Conservation (phyloP, 306 rosid species). For the Sicyos edulis region DNA sequence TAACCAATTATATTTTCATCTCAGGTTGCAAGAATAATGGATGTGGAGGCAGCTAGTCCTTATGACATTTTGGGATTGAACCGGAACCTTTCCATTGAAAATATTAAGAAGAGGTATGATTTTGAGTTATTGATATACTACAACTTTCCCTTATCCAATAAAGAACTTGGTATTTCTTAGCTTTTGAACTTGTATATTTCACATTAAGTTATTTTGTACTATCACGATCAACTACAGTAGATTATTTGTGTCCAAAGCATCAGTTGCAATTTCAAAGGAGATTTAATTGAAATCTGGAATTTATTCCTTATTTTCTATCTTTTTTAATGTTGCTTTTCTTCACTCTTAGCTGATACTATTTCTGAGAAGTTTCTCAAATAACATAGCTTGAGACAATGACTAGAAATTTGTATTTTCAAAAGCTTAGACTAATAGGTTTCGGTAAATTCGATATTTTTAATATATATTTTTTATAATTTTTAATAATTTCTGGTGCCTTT, state of each 20-base stretch:
- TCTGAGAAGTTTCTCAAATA: background rate
- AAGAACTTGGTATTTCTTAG: background rate
- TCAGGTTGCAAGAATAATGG: constrained; percentile 91
- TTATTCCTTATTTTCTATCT: background rate
- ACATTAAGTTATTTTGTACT: background rate
- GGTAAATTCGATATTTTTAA: background rate
- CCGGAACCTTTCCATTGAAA: constrained; percentile 58
- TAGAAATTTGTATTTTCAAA: background rate
- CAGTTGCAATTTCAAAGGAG: background rate
- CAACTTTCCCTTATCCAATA: background rate
- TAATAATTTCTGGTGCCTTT: background rate
- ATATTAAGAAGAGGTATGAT: constrained; percentile 72
- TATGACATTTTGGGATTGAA: constrained; percentile 82
- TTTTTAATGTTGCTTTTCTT: background rate
- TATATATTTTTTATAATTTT: background rate
- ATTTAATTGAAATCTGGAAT: background rate
- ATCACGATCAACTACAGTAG: background rate
- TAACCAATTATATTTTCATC: constrained; percentile 20
- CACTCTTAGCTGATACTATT: background rate
- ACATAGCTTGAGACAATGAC: background rate
- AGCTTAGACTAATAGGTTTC: background rate
- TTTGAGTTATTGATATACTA: background rate
- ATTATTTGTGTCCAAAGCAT: background rate
- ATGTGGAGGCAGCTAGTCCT: constrained; percentile 52
- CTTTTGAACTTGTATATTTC: background rate